phyloP scores from a whole-genome alignment of 2,329 filamentous ascomycete genomes.

The Arthrobotrys pseudoclavata region DNA sequence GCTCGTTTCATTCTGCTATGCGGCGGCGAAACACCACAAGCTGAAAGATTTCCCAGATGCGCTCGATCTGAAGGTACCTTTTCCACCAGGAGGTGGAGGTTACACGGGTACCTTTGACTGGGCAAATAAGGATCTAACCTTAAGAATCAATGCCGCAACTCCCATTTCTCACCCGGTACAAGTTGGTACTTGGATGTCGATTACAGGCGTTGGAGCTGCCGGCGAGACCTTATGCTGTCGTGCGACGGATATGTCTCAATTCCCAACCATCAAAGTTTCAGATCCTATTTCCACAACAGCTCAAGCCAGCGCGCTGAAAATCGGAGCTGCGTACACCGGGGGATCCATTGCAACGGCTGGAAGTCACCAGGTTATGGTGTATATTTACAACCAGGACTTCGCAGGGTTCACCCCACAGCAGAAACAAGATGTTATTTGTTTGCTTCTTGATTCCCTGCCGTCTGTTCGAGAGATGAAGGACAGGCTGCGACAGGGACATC shows the following conservation, averaged over 20 bases:
- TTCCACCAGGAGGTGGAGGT: constrained; percentile 22
- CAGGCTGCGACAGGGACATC: constrained; percentile 67
- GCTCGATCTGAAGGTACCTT: constrained; percentile 68
- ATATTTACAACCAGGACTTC: constrained; percentile 66
- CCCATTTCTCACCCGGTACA: constrained; percentile 57
- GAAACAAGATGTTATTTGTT: constrained; percentile 71
- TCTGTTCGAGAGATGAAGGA: constrained; percentile 73
- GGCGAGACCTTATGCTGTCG: constrained; percentile 42
- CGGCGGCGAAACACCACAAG: constrained; percentile 68
- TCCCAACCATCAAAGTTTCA: constrained; percentile 54
- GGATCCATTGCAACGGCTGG: constrained; percentile 23
- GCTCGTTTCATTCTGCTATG: constrained; percentile 84
- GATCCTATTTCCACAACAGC: constrained; percentile 49
- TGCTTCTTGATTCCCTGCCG: constrained; percentile 74
- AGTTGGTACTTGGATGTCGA: constrained; percentile 59
- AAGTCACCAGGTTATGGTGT: constrained; percentile 58
- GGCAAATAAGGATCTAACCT: constrained; percentile 40
- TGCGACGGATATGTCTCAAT: constrained; percentile 52
- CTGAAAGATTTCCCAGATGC: constrained; percentile 73
- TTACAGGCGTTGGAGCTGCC: constrained; percentile 32
- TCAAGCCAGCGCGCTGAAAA: constrained; percentile 46
- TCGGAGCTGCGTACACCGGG: constrained; percentile 42
- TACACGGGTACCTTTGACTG: constrained; percentile 49
- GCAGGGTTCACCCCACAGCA: constrained; percentile 67
- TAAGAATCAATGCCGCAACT: constrained; percentile 50